Evolutionary conservation across 176 grass and related monocot species (phyloP), one percentile per base, ranked within the genome.

Genomic region (Triticum monococcum): DNA sequence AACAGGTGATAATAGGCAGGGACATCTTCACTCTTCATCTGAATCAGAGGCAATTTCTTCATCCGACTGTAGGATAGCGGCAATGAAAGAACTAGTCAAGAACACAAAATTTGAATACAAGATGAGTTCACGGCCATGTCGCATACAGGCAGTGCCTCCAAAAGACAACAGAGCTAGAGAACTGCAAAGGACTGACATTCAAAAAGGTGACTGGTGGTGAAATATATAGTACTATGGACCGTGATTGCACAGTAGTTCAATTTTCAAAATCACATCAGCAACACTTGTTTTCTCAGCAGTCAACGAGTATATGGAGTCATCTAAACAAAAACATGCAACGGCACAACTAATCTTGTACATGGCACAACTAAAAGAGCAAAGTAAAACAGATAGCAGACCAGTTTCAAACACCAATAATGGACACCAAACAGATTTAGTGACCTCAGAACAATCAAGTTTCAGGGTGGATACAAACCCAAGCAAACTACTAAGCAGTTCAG

Each of bases 361-460:
- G 64, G 66, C 66, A 36, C 66, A 69, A 22, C 26, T 69, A 69
- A 69, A 69, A 69, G 66, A 69, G 31, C 31, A 69, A 69, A 69
- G 32, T 1, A 36, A 69, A 69, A 69, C 66, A 69, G 18, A 36
- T 69, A 68, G 65, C 65, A 69, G 32, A 20, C 66, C 66, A 69
- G 31, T 69, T 9, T 69, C 14, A 65, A 65, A 30, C 12, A 65
- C 26, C 66, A 68, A 65, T 12, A 45, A 45, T 45, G 43, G 43
- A 45, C 43, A 45, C 63, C 66, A 68, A 65, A 65, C 5, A 30
- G 25, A 30, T 65, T 30, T 20, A 69, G 25, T 65, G 12, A 24
- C 63, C 12, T 30, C 63, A 65, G 63, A 65, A 65, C 63, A 65
- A 65, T 30, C 63, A 65, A 30, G 25, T 65, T 65, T 31, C n/a